Evolutionary conservation across 1,139 yeast species (phyloP), one percentile per base, ranked within the genome.

Genomic region (Diutina ranongensis): DNA sequence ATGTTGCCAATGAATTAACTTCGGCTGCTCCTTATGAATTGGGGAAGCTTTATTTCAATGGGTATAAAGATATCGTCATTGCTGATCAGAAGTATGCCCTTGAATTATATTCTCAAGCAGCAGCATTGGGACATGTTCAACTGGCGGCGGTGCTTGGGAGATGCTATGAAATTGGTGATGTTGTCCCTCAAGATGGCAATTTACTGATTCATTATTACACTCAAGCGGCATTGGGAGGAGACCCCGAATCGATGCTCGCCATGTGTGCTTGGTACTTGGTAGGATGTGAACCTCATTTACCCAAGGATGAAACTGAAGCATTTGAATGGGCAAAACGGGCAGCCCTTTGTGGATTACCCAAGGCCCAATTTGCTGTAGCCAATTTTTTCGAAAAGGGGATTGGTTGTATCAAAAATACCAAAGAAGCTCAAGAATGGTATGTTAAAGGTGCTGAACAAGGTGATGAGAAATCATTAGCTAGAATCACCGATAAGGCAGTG

Each of bases 201-300:
- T 70, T 92, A 47, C 83, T 95, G 1, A 86, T 92, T 45, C 97
- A 92, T 61, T 92, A 89, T 60, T 92, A 87, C 61, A 88, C 96
- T 0, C 81, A 84, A 54, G 95, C 95, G 0, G 96, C 97, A 0
- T 63, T 82, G 44, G 83, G 83, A 2, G 96, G 96, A 4, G 95
- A 92, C 61, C 77, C 95, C 1, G 80, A 76, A 46, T 83, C 95
- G 15, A 92, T 89, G 95, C 70, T 89, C 56, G 89, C 95, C 2
- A 72, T 92, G 71, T 88, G 97, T 62, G 97, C 97, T 2, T 92
- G 97, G 97, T 92, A 88, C 60, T 71, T 89, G 60, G 83, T 87
- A 32, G 98, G 98, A 1, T 82, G 86, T 40, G 92, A 84, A 38
- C 89, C 92, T 18, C 79, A 80, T 49, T 71, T 92, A 52, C 83